Evolutionary conservation across 2,329 filamentous ascomycete genomes (phyloP), one percentile per base, ranked within the genome.

Genomic region (Colletotrichum kahawae): DNA sequence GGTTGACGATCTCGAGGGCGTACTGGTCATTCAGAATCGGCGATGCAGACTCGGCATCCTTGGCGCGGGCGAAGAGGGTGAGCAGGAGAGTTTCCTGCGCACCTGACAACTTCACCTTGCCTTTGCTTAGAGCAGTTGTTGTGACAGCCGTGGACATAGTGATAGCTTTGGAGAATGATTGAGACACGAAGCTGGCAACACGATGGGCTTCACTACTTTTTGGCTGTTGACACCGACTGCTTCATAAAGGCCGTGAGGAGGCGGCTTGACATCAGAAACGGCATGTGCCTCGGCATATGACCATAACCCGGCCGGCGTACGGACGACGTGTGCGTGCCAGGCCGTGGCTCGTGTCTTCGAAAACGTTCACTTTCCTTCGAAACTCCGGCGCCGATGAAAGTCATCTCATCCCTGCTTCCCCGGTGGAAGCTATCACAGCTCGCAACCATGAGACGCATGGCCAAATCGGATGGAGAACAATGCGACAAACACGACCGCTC

Each of bases 51-150:
- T 72, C 70, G 27, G 76, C 74, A 43, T 78, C 77, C 6, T 66
- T 21, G 31, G 68, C 74, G 48, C 74, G 76, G 14, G 67, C 76
- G 7, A 71, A 66, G 7, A 78, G 74, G 7, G 77, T 78, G 12
- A 76, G 27, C 14, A 78, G 60, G 21, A 78, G 70, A 18, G 77
- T 78, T 51, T 78, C 74, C 31, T 77, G 76, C 5, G 70, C 76
- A 18, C 77, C 77, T 4, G 43, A 70, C 21, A 78, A 31, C 4
- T 34, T 36, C 13, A 77, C 31, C 31, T 70, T 76, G 9, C 70
- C 74, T 54, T 76, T 76, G n/a, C 66, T 66, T 8, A 64, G 29
- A 18, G 14, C 38, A 10, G 31, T 62, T 5, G 72, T 48, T 21
- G 68, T 71, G 4, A 24, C 24, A 27, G 68, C 59, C 8, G 54